Evolutionary conservation across 1,284 basidiomycete species (phyloP), one percentile per base, ranked within the genome.

Genomic region (Apiotrichum siamense): DNA sequence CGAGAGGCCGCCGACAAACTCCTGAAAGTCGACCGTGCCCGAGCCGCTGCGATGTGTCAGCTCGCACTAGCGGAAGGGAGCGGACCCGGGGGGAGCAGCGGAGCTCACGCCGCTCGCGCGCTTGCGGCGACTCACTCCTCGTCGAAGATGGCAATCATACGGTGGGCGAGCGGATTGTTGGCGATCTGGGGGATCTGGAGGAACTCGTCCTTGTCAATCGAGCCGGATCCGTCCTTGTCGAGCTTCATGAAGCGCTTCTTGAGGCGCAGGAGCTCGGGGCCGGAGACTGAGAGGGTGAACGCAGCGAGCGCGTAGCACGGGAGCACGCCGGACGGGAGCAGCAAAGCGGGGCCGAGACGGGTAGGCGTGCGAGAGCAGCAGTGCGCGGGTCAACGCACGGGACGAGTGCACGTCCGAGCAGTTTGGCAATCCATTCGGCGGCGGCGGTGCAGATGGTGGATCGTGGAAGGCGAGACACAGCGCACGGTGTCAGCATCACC

Each of bases 191-290:
- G 94, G 78, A 98, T 96, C 78, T 94, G 92, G 47, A 98, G 78
- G 75, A 99, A 98, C 76, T 99, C 94, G 67, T 97, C 93, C 51
- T 90, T 88, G 80, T 97, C 94, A 73, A 99, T 96, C 21, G 91
- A 92, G 51, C 96, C 94, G 18, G 89, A 94, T 33, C 92, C 91
- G 75, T 98, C 93, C 81, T 88, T 87, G 74, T 98, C 96, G 62
- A 98, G 84, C 77, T 98, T 98, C 90, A 98, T 96, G 75, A 98
- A 98, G 43, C 94, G 84, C 75, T 97, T 97, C 81, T 97, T 97
- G 61, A 98, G 80, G 40, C 94, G 83, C 66, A 97, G 87, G 60
- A 97, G 78, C 76, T 97, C 92, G 52, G 83, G 81, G 38, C 85
- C 87, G 33, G 88, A 94, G 82, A 97, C 91, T 96, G 72, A 3